These are phyloP conservation scores for Candida rishiriensis DNA, from an alignment of 805 yeast species.

Conservation along the genomic window DNA sequence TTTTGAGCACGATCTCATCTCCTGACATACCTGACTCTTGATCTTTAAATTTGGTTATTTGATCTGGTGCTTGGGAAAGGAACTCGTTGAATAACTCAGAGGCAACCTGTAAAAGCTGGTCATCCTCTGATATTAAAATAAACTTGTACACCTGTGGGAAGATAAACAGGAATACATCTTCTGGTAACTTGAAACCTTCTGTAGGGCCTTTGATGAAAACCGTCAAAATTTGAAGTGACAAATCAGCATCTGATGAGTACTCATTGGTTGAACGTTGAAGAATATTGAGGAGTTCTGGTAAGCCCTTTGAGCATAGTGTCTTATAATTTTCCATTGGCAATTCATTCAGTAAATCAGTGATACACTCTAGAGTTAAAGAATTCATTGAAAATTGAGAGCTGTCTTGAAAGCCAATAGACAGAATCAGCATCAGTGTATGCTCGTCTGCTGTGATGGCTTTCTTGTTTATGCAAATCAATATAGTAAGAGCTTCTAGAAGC, in stretches of 20 bases:
- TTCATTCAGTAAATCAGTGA: slow-evolving; percentile 52
- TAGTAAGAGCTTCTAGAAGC: slow-evolving; percentile 63
- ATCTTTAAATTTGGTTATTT: slow-evolving; percentile 29
- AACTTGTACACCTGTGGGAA: slow-evolving; percentile 41
- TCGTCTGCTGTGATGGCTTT: slow-evolving; percentile 28
- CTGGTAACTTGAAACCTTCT: slow-evolving; percentile 15
- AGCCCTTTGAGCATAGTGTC: slow-evolving; percentile 43
- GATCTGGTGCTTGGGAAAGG: slow-evolving; percentile 37
- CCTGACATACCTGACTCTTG: slow-evolving; percentile 41
- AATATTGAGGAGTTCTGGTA: slow-evolving; percentile 46
- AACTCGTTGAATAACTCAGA: slow-evolving; percentile 69
- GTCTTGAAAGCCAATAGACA: slow-evolving; percentile 65
- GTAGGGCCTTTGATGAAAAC: slow-evolving; percentile 44
- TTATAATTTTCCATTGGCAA: slow-evolving; percentile 43
- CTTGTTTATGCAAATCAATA: slow-evolving; percentile 48
- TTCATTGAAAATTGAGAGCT: slow-evolving; percentile 69
- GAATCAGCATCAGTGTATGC: slow-evolving; percentile 47
- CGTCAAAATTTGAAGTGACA: slow-evolving; percentile 54
- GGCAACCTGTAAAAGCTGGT: slow-evolving; percentile 70
- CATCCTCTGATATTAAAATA: slow-evolving; percentile 53
- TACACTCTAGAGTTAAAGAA: slow-evolving; percentile 63
- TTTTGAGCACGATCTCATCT: slow-evolving; percentile 51
- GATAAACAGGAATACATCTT: slow-evolving; percentile 34
- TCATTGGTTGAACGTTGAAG: slow-evolving; percentile 36
- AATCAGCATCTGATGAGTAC: slow-evolving; percentile 56